Conservation (phyloP, 2,329 filamentous ascomycete genomes). For the Pseudocercospora fijiensis region DNA sequence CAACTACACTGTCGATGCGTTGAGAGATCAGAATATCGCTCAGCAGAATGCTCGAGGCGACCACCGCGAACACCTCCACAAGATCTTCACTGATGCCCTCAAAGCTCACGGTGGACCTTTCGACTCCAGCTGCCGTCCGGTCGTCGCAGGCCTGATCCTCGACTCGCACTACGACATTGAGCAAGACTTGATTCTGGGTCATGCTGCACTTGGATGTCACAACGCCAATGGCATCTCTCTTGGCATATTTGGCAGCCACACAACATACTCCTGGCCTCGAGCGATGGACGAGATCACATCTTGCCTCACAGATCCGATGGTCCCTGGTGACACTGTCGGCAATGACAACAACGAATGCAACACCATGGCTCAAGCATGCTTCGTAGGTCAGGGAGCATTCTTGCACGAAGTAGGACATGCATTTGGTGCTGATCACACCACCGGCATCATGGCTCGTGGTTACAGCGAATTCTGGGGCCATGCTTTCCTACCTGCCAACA, state of each 20-base stretch:
- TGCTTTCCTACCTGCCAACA: slow-evolving; percentile 41
- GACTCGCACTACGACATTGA: slow-evolving; percentile 34
- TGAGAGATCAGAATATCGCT: slow-evolving; percentile 27
- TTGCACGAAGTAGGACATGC: slow-evolving; percentile 43
- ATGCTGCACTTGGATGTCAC: slow-evolving; percentile 34
- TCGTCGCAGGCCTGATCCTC: slow-evolving; percentile 38
- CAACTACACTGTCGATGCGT: slow-evolving; percentile 31
- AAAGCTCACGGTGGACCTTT: slow-evolving; percentile 33
- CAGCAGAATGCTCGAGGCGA: slow-evolving; percentile 29
- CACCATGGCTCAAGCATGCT: slow-evolving; percentile 49
- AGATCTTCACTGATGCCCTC: slow-evolving; percentile 33
- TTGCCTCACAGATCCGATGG: slow-evolving; percentile 38
- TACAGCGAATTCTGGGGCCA: slow-evolving; percentile 47
- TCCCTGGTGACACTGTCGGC: slow-evolving; percentile 36
- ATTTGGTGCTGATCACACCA: slow-evolving; percentile 38
- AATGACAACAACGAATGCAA: slow-evolving; percentile 42
- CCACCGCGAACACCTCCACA: slow-evolving; percentile 23
- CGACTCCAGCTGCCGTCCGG: slow-evolving; percentile 27
- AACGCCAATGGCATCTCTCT: slow-evolving; percentile 31
- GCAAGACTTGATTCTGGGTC: slow-evolving; percentile 30
- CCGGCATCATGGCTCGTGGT: slow-evolving; percentile 42
- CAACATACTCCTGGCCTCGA: slow-evolving; percentile 24
- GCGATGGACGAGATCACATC: slow-evolving; percentile 28
- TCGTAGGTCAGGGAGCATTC: slow-evolving; percentile 42
- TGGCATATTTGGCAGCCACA: slow-evolving; percentile 24